Evolutionary conservation across 345 rosid species (phyloP).

Genomic region (Moricandia arvensis): DNA sequence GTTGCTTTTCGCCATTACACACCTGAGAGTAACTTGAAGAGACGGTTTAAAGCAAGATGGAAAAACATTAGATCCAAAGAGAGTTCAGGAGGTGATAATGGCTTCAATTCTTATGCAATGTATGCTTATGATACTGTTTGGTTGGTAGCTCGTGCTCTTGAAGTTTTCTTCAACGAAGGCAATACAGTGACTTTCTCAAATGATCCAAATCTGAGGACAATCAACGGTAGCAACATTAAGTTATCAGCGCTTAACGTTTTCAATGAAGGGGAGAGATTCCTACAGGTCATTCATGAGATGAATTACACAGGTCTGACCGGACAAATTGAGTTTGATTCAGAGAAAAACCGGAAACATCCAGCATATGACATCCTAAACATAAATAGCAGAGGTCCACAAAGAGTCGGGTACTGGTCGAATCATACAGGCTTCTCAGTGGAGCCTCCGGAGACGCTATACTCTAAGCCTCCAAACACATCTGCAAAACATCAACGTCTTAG

Average conservation of each 20-base stretch:
- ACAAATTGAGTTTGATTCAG: conserved; percentile 53
- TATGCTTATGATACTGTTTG: conserved; percentile 93
- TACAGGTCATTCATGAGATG: conserved; percentile 51
- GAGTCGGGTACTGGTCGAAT: conserved; percentile 93
- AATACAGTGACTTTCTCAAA: conserved; percentile 63
- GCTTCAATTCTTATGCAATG: conserved; percentile 73
- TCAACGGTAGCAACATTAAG: conserved; percentile 51
- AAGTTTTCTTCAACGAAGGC: conserved; percentile 55
- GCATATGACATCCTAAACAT: conserved; percentile 80
- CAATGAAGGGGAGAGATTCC: conserved; percentile 69
- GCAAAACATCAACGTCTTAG: conserved; percentile 51
- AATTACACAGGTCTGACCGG: conserved; percentile 80
- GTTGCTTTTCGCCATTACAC: conserved; percentile 79
- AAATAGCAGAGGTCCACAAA: conserved; percentile 54
- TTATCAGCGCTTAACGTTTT: conserved; percentile 59
- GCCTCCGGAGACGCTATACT: conserved; percentile 61
- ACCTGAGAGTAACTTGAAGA: conserved; percentile 60
- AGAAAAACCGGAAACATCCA: conserved; percentile 59
- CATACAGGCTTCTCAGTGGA: conserved; percentile 64
- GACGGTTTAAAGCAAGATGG: conserved; percentile 53
- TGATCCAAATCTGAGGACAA: conserved; percentile 52
- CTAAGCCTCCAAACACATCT: conserved; percentile 53
- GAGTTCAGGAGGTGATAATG: conserved; percentile 30
- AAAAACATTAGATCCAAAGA: conserved; percentile 45
- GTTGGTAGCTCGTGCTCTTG: conserved; percentile 85